Percentiles rank a stretch among this genome's conserved stretches.
Evolutionary conservation across 2,329 filamentous ascomycete genomes (phyloP).

Genomic region (Pestalotiopsis sp.): DNA sequence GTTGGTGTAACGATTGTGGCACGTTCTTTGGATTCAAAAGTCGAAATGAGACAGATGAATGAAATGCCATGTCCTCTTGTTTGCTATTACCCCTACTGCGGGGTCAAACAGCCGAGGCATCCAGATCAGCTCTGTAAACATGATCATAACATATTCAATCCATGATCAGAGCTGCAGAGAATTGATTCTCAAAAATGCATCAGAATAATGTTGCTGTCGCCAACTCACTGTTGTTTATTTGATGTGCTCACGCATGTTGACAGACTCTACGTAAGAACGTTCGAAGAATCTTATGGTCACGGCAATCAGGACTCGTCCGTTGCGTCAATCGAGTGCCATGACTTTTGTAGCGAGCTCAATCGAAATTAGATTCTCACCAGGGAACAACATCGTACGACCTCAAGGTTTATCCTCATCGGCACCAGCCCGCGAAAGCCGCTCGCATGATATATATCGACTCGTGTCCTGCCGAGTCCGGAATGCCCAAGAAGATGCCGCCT

Average conservation of each 20-base stretch:
- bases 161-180: background rate
- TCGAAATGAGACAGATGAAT: background rate
- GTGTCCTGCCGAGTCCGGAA: background rate
- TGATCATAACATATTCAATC: background rate
- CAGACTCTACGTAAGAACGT: no score
- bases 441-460: background rate
- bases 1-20: background rate
- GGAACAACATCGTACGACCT: background rate
- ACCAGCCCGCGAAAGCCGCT: background rate
- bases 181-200: background rate
- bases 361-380: background rate
- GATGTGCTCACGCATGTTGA: no score
- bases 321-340: no score
- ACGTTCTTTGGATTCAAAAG: background rate
- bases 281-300: no score
- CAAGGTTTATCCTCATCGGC: background rate
- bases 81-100: conserved; percentile 3
- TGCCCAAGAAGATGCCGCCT: background rate
- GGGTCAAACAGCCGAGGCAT: conserved; percentile 9
- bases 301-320: no score
- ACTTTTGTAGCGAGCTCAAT: no score
- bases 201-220: no score
- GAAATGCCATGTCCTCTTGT: background rate
- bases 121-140: background rate
- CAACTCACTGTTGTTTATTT: no score